A percentile compares a stretch with the other conserved stretches of the same genome.
These are phyloP conservation scores for Tetracladium maxilliforme DNA, from an alignment of 2,329 filamentous ascomycete species.

Conservation along the genomic window DNA sequence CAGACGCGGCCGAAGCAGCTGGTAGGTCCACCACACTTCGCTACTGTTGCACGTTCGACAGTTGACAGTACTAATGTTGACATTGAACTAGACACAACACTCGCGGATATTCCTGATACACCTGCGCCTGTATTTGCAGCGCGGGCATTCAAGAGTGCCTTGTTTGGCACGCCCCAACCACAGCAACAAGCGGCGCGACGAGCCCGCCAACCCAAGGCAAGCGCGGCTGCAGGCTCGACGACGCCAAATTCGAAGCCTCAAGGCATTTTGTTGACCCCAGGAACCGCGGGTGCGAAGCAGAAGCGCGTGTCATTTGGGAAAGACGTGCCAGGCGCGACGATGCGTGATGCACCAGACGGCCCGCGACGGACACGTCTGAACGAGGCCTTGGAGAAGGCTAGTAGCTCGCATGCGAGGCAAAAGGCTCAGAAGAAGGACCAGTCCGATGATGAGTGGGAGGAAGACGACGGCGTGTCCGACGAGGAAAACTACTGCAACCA, in stretches of 20 bases:
- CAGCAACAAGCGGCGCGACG: too few relatives aligned
- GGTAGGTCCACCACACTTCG: not conserved
- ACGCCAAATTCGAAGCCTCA: too few relatives aligned
- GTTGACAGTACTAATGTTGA: not conserved
- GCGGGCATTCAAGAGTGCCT: constrained; percentile 45
- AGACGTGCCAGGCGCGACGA: constrained; percentile 23
- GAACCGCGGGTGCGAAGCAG: constrained; percentile 41
- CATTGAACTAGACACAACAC: constrained; percentile 1
- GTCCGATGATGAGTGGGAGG: constrained; percentile 36
- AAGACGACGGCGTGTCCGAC: constrained; percentile 25
- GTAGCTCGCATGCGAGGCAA: constrained; percentile 26
- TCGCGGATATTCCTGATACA: constrained; percentile 41
- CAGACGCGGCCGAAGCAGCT: not conserved
- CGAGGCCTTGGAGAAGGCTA: constrained; percentile 7
- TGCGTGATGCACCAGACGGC: not conserved
- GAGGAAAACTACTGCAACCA: constrained; percentile 28
- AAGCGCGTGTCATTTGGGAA: constrained; percentile 53
- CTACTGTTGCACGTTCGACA: not conserved
- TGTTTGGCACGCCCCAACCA: constrained; percentile 43
- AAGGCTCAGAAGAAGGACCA: constrained; percentile 25
- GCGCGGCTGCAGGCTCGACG: constrained; percentile 19
- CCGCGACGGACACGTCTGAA: constrained; percentile 3
- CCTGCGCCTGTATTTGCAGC: constrained; percentile 53
- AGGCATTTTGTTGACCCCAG: constrained; percentile 51
- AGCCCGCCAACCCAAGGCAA: too few relatives aligned